phyloP scores from a whole-genome alignment of 306 rosid species.

The Cucumis sativus region Cucumber_9930_V3 NC_026657.2:20150001-20150500 shows the following conservation, averaged over 20 bases:
- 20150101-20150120: constrained; percentile 70
- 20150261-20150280: constrained; percentile 74
- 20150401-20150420: neutral
- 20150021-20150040: constrained; percentile 37
- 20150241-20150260: constrained; percentile 4
- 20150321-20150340: constrained; percentile 79
- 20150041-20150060: constrained; percentile 4
- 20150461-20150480: neutral
- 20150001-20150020: constrained; percentile 73
- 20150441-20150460: neutral
- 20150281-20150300: constrained; percentile 92
- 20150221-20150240: neutral
- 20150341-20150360: constrained; percentile 35
- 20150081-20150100: constrained; percentile 6
- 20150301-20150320: constrained; percentile 92
- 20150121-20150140: constrained; percentile 71
- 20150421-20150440: neutral
- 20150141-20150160: constrained; percentile 64
- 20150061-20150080: neutral
- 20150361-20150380: neutral
- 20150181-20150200: neutral
- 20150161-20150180: constrained; percentile 81
- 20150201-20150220: constrained; percentile 1
- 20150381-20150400: neutral
- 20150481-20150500: neutral